Evolutionary conservation across 1,284 basidiomycete genomes (phyloP).

Genomic region (Malassezia slooffiae): DNA sequence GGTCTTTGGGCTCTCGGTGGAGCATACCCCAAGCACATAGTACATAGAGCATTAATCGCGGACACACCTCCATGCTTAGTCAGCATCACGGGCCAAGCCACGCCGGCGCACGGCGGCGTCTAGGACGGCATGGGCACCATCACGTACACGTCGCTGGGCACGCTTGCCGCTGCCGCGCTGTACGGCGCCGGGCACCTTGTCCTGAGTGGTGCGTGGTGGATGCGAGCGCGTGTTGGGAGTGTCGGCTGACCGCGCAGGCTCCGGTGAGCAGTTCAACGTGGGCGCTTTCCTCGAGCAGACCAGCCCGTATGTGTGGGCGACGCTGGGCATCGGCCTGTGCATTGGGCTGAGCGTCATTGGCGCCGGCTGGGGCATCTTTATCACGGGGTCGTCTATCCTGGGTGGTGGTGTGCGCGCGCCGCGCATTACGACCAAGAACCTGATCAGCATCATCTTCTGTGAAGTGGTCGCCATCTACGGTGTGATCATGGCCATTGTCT

Average conservation of each 20-base stretch:
- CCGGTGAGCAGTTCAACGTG: slow-evolving; percentile 26
- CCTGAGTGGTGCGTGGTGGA: slow-evolving; percentile 1
- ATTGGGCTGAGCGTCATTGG: slow-evolving; percentile 87
- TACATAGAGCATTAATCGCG: not conserved
- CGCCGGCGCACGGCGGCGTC: not conserved
- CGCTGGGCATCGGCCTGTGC: slow-evolving; percentile 79
- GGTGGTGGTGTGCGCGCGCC: slow-evolving; percentile 90
- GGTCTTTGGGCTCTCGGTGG: slow-evolving; percentile 20
- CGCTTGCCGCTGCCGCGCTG: slow-evolving; percentile 2
- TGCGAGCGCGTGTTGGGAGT: no score
- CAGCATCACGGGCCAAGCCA: slow-evolving; percentile 8
- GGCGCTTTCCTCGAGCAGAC: slow-evolving; percentile 72
- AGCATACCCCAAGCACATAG: not conserved
- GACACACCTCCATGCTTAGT: no score
- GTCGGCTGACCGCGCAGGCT: slow-evolving; percentile 14
- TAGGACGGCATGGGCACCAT: slow-evolving; percentile 13
- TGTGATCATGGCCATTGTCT: slow-evolving; percentile 55
- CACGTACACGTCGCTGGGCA: slow-evolving; percentile 12
- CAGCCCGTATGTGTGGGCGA: slow-evolving; percentile 84
- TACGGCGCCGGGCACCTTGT: slow-evolving; percentile 13
- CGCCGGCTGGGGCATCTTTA: slow-evolving; percentile 96
- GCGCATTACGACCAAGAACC: slow-evolving; percentile 89
- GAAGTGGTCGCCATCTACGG: slow-evolving; percentile 96
- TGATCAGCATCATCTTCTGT: slow-evolving; percentile 93
- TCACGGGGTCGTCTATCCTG: slow-evolving; percentile 86